phyloP scores from a whole-genome alignment of 768 basidiomycete species.

The Pleurotus giganteus region DNA sequence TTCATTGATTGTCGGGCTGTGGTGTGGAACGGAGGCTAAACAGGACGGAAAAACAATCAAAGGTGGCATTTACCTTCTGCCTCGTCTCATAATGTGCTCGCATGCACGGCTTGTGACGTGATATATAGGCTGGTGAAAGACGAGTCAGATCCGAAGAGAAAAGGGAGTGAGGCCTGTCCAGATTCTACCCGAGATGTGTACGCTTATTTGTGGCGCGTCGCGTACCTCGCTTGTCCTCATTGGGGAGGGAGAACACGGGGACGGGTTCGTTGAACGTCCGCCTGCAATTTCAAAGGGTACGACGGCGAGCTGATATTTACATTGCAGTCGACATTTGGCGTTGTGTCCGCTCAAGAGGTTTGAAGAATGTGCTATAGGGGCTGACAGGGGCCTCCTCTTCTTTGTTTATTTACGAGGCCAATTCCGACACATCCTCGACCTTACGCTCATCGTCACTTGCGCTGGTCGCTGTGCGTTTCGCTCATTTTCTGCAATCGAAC shows the following conservation, averaged over 20 bases:
- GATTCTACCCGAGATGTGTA: not conserved
- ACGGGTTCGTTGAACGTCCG: too few relatives aligned
- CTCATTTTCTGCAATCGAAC: not conserved
- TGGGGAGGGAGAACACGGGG: too few relatives aligned
- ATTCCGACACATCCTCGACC: too few relatives aligned
- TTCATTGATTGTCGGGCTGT: slow-evolving; percentile 33
- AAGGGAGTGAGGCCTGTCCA: too few relatives aligned
- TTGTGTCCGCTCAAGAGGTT: too few relatives aligned
- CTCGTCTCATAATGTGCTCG: not conserved
- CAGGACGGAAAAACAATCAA: not conserved
- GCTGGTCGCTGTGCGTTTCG: slow-evolving; percentile 13
- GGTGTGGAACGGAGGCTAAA: slow-evolving; percentile 17
- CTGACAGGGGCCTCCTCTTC: too few relatives aligned
- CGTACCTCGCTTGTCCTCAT: not conserved
- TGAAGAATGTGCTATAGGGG: too few relatives aligned
- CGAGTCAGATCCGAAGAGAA: not conserved
- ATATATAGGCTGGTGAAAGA: not conserved
- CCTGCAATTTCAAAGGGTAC: too few relatives aligned
- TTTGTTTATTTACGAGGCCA: too few relatives aligned
- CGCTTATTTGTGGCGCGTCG: slow-evolving; percentile 7
- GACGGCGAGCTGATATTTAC: too few relatives aligned
- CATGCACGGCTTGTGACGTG: not conserved
- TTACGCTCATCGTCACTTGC: too few relatives aligned
- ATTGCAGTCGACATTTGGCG: too few relatives aligned
- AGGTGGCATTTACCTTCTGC: not conserved